Base-by-base conservation (phyloP, 257 asterid genomes). In the Petunia secreta region DNA sequence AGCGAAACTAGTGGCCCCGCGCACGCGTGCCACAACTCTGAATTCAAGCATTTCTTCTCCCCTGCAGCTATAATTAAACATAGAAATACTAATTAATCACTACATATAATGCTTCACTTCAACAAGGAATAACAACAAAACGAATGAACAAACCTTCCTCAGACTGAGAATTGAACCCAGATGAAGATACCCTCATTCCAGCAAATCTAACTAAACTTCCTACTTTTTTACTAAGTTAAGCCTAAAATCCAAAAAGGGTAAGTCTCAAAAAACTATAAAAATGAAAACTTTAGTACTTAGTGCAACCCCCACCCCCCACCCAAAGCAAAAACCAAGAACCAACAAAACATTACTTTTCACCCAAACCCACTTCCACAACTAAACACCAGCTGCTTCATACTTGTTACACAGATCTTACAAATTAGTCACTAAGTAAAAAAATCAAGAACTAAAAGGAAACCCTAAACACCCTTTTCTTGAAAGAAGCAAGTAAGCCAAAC, bases 1-100 rank as follows among this genome's bases (percentile, higher is more conserved):
- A 94, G 96, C 2, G 98, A 93, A 74, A 94, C 97, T 75, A 94
- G 84, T 3, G 98, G 98, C 52, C 98, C 98, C 6, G 98, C 98
- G 75, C 98, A 94, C 0, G 97, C 98, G 81, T 94, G 98, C 98
- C 98, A 94, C 48, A 94, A 91, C 93, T 94, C 97, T 16, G 98
- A 91, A 85, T 94, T 94, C 91, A 94, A 88, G 94, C 97, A 91
- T 87, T 92, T 92, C 88, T 91, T 93, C 88, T 90, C 98, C 80
- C 93, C 98, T 89, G 78, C 77, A 54, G 63, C 75, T 63, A 57
- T 83, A 39, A 48, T 3, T 67, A 39, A 58, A 67, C 79, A 63
- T 37, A 80, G 79, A 63, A 71, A 75, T 59, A 39, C n/a, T 60
- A 57, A 69, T 50, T 68, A 39, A 80, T 44, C 75, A 59, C 40